phyloP scores from a whole-genome alignment of 768 basidiomycete genomes.

The Termitomyces sp. region DNA sequence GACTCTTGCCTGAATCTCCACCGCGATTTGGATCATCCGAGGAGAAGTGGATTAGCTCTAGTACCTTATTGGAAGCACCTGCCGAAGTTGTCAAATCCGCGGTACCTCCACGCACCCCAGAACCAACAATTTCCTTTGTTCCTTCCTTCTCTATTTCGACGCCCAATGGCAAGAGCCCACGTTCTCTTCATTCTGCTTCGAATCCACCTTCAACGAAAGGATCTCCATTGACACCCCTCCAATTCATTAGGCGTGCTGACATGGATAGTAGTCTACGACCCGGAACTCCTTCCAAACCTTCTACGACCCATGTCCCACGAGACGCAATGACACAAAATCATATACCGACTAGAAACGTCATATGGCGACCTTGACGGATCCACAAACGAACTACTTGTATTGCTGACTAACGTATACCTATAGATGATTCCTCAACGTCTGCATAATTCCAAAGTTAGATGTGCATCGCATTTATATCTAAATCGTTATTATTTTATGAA shows the following conservation, averaged over 20 bases:
- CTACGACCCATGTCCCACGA: constrained; percentile 31
- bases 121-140: constrained; percentile 49
- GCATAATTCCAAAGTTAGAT: background rate
- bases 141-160: constrained; percentile 68
- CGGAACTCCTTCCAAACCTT: constrained; percentile 61
- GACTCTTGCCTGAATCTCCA: constrained; percentile 64
- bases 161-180: constrained; percentile 46
- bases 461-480: background rate
- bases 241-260: constrained; percentile 81
- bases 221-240: constrained; percentile 74
- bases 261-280: constrained; percentile 52
- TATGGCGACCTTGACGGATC: constrained; percentile 57
- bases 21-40: constrained; percentile 47
- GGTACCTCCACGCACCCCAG: constrained; percentile 52
- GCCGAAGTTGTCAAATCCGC: constrained; percentile 29
- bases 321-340: constrained; percentile 31
- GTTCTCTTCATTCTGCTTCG: constrained; percentile 36
- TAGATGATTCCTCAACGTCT: background rate
- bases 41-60: constrained; percentile 83
- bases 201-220: constrained; percentile 50
- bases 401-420: background rate
- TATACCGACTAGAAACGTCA: constrained; percentile 46
- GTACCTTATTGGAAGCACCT: constrained; percentile 57
- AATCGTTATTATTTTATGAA: background rate
- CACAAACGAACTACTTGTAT: constrained; percentile 1